Evolutionary conservation across 1,139 yeast genomes (phyloP), one percentile per base, ranked within the genome.

Genomic region (Pichia sp.): DNA sequence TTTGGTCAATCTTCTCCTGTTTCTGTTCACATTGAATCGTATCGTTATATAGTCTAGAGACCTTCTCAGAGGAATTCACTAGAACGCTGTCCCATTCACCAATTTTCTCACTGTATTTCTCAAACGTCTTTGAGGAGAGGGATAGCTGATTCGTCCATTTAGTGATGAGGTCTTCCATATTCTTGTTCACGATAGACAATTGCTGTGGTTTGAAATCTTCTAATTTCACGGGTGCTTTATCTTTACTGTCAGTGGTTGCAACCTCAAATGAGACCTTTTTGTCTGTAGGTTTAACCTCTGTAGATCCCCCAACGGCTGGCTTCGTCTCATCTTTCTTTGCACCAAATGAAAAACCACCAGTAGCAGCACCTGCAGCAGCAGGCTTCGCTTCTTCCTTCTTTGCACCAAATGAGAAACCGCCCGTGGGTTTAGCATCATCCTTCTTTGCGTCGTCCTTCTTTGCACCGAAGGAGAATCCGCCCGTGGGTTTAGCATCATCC

Each of bases 61-160:
- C 85, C 52, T 83, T 85, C 35, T 84, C 91, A 8, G 95, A 95
- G 41, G 94, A 88, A 36, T 75, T 74, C 12, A 86, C 88, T 36
- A 91, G 67, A 22, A 81, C 76, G 41, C 75, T 74, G 58, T 93
- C 98, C 95, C 96, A 88, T 37, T 72, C 70, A 43, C 80, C 77
- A 20, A 88, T 78, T 44, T 80, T 82, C 15, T 67, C 63, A 15
- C 95, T 81, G 53, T 84, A 93, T n/a, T 69, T 60, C 42, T 80
- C 81, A 60, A 88, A 91, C 25, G 84, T 78, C 21, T 69, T 67
- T 1, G 91, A 74, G 1, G 94, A 77, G 17, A 74, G 69, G 4
- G 88, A 69, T 42, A 91, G 63, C 49, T 93, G 94, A 40, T 77
- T 75, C 1, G 96, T 83, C 99, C 98, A 93, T 59, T 83, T 87